Base-by-base conservation (phyloP, 2,329 filamentous ascomycete genomes). In the Cladosporium sp. region DNA sequence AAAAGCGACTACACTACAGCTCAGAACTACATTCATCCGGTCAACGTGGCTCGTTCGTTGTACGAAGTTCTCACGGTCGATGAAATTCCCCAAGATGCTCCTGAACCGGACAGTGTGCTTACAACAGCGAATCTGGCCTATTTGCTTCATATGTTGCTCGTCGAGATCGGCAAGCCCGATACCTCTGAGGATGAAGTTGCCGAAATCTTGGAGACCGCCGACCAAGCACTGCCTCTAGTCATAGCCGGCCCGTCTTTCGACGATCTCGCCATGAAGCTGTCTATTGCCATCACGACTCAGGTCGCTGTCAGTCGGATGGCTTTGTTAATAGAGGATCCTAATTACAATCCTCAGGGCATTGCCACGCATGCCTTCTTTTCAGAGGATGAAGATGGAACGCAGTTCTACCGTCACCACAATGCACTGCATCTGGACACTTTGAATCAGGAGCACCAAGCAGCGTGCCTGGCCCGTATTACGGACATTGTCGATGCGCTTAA, bases 111-210 rank as follows among this genome's bases (percentile, higher is more conserved):
- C 53, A 58, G 67, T 18, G 53, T 77, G 20, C 44, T 78, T 7
- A 71, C 72, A 54, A 65, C 69, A 41, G 66, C 71, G 34, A 78
- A 78, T 52, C 56, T 77, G 7, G 61, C 71, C 1, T 55, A 67
- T 1, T 66, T 77, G 55, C 66, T 70, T 0, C 70, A 66, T 43
- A 61, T 61, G 11, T 61, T 76, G 53, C 54, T 68, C 11, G 50
- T 57, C 54, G 61, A 17, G 58, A 69, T 40, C 51, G 60, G 43
- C 58, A 57, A 36, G 56, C 62, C 27, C 58, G 61, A 20, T 1
- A 59, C 63, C 15, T 52, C 54, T 40, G 56, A 51, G 1, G 59
- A 61, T 1, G 66, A 64, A 52, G 62, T 67, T 19, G 59, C 54
- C 19, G 53, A 59, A n/a, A 56, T 53, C 9, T 45, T 66, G 12